phyloP scores from a whole-genome alignment of 78 protist genomes.

The Neovahlkampfia damariscottae region DNA sequence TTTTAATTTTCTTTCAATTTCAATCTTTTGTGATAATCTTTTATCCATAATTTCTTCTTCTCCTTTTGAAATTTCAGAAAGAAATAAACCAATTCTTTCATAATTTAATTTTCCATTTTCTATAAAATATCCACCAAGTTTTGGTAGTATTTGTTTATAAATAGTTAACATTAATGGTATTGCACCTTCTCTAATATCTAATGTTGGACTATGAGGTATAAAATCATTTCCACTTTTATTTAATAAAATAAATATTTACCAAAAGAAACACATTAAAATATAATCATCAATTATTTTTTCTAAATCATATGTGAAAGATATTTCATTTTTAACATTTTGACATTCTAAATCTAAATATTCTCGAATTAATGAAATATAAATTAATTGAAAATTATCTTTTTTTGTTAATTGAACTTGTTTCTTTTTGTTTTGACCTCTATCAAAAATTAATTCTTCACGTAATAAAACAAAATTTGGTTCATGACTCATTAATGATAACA shows the following conservation, averaged over 20 bases:
- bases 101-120: not conserved
- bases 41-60: not conserved
- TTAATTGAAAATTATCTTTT: constrained; percentile 32
- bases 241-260: too few species aligned
- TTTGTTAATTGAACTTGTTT: not conserved
- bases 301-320: constrained; percentile 21
- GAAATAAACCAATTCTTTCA: constrained; percentile 4
- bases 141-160: constrained; percentile 1
- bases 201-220: constrained; percentile 68
- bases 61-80: not conserved
- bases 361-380: constrained; percentile 30
- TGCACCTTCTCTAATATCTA: constrained; percentile 47
- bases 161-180: constrained; percentile 11
- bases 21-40: too few species aligned
- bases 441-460: constrained; percentile 58
- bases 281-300: constrained; percentile 67
- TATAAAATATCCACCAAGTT: constrained; percentile 8
- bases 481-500: constrained; percentile 74
- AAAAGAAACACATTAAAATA: constrained; percentile 58
- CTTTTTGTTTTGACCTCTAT: constrained; percentile 8
- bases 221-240: constrained; percentile 97
- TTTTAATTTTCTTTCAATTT: too few species aligned
- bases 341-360: constrained; percentile 52
- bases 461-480: constrained; percentile 74
- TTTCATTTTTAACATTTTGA: not conserved